A percentile compares a stretch with the other conserved stretches of the same genome.
Evolutionary conservation across 306 rosid species (phyloP).

Genomic region (Inga oerstediana): DNA sequence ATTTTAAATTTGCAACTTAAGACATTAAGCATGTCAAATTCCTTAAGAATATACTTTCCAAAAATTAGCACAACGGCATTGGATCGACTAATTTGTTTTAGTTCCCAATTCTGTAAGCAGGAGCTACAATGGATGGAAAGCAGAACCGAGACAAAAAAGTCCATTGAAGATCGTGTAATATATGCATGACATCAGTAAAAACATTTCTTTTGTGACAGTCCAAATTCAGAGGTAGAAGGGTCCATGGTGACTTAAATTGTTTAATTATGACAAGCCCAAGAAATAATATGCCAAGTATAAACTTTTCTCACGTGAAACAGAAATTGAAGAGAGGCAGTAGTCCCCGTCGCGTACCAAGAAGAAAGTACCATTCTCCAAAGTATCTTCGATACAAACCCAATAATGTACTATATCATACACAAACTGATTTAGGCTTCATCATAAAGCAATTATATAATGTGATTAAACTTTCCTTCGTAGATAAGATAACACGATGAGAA

Average conservation of each 20-base stretch:
- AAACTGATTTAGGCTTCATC: slow-evolving; percentile 22
- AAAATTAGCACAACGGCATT: slow-evolving; percentile 3
- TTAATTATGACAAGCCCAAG: background rate
- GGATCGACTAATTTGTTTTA: slow-evolving; percentile 15
- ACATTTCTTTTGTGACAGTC: background rate
- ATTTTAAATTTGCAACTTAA: background rate
- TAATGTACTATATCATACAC: slow-evolving; percentile 27
- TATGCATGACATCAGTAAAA: background rate
- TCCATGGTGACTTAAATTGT: background rate
- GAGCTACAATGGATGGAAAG: background rate
- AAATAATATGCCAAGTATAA: background rate
- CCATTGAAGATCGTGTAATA: background rate
- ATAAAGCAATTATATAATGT: slow-evolving; percentile 27
- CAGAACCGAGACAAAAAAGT: background rate
- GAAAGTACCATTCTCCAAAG: slow-evolving; percentile 23
- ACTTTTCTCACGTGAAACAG: slow-evolving; percentile 19
- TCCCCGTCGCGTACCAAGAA: slow-evolving; percentile 27
- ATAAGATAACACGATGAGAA: slow-evolving; percentile 23
- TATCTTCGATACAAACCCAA: slow-evolving; percentile 12
- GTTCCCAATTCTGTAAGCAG: background rate
- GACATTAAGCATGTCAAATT: background rate
- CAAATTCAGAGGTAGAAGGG: background rate
- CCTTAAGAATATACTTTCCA: background rate
- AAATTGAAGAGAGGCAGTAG: slow-evolving; percentile 19
- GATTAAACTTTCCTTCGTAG: slow-evolving; percentile 26